These are phyloP conservation scores for Mycena latifolia DNA, from an alignment of 768 basidiomycete genomes.

Conservation along the genomic window DNA sequence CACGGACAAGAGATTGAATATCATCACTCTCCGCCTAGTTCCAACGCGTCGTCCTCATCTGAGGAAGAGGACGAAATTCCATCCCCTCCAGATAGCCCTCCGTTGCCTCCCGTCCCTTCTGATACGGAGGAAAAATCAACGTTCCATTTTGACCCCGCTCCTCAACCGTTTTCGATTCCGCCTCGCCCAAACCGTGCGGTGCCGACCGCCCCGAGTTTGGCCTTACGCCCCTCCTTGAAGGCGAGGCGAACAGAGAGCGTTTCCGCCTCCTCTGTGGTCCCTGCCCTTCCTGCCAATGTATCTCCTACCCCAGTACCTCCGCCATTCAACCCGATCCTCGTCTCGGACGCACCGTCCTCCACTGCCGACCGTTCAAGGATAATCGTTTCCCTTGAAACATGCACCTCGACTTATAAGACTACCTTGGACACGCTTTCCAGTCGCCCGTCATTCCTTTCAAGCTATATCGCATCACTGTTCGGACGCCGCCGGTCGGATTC, in stretches of 20 bases:
- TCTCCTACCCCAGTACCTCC: conserved; percentile 59
- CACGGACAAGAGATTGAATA: conserved; percentile 11
- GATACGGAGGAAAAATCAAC: conserved; percentile 15
- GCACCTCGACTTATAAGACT: conserved; percentile 73
- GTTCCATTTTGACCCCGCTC: conserved; percentile 41
- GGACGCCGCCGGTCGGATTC: conserved; percentile 52
- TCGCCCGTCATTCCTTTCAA: conserved; percentile 74
- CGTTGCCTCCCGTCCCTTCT: conserved; percentile 66
- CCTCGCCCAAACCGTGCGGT: conserved; percentile 51
- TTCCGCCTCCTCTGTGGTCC: conserved; percentile 60
- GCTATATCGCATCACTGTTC: conserved; percentile 64
- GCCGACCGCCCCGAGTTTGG: conserved; percentile 42
- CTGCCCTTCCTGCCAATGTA: conserved; percentile 61
- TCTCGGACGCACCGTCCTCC: conserved; percentile 66
- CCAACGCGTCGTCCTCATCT: conserved; percentile 24
- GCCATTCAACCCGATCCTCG: conserved; percentile 74
- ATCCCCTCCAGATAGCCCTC: conserved; percentile 59
- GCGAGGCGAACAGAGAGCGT: conserved; percentile 47
- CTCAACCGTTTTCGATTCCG: conserved; percentile 42
- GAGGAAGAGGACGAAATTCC: conserved; percentile 40
- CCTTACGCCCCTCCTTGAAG: conserved; percentile 55
- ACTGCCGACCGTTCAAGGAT: conserved; percentile 68
- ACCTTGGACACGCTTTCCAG: conserved; percentile 76
- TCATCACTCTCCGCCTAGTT: conserved; percentile 22
- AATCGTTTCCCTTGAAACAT: conserved; percentile 82